phyloP scores from a whole-genome alignment of 176 grass and related monocot species.

The Oryza meyeriana region DNA sequence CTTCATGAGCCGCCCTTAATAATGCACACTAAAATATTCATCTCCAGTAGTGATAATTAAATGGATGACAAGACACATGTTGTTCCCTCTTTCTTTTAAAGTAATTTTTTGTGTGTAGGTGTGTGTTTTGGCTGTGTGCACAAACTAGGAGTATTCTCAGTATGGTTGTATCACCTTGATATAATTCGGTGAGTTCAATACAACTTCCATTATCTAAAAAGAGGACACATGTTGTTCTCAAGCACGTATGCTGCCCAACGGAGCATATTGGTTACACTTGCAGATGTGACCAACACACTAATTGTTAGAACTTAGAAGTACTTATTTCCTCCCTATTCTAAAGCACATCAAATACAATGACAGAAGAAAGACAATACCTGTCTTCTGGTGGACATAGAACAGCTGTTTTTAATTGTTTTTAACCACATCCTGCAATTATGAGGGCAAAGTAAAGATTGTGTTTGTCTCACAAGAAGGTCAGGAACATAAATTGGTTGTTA shows the following conservation, averaged over 20 bases:
- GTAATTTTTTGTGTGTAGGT: too few species aligned
- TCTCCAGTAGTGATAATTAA: conserved; percentile 31
- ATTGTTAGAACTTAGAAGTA: background rate
- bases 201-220: too few species aligned
- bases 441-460: conserved; percentile 25
- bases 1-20: conserved; percentile 24
- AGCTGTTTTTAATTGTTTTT: conserved; percentile 31
- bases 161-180: too few species aligned
- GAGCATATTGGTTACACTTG: conserved; percentile 34
- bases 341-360: conserved; percentile 30
- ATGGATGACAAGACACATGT: conserved; percentile 19
- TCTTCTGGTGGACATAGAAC: conserved; percentile 29
- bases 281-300: conserved; percentile 15
- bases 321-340: conserved; percentile 28
- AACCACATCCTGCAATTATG: conserved; percentile 29
- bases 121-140: too few species aligned
- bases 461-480: conserved; percentile 19
- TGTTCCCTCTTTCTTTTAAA: too few species aligned
- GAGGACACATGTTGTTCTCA: conserved; percentile 31
- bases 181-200: too few species aligned
- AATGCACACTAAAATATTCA: conserved; percentile 41
- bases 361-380: conserved; percentile 30
- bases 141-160: too few species aligned
- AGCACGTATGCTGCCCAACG: conserved; percentile 6
- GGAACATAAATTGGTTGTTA: conserved; percentile 27